Evolutionary conservation across 768 basidiomycete species (phyloP), one percentile per base, ranked within the genome.

Genomic region (Plicaturopsis crispa): DNA sequence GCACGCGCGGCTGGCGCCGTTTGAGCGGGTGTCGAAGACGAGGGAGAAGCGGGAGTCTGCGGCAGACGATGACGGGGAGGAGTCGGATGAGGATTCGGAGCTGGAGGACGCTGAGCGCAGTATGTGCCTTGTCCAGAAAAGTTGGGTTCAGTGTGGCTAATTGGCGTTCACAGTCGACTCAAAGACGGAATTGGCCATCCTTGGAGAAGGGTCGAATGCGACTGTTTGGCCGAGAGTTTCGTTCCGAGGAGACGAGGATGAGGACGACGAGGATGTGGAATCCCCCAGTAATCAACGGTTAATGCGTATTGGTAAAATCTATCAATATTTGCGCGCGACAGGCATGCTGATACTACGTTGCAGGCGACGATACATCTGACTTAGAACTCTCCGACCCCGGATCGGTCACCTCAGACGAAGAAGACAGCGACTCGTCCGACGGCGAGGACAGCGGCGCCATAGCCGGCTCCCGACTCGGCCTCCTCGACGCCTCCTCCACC

Each of bases 161-260:
- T n/a, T n/a, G n/a, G n/a, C n/a, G n/a, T n/a, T 28, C 14, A 28
- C 8, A 28, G 26, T 8, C 14, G 10, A 28, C 10, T 8, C 8
- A 8, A 28, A 28, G 26, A 8, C 26, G 14, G 26, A 8, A 8
- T 28, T 28, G 36, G 57, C 61, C 17, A 54, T 66, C 26, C 62
- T 92, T 20, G 91, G 91, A n/a, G 52, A 65, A 8, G 75, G 72
- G 36, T 77, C 80, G 2, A 82, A 87, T 49, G 92, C 87, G 0
- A 71, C 84, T 37, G 68, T 91, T 35, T 96, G 88, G 90, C 87
- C 89, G 1, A 55, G 54, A n/a, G 63, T 63, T n/a, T 63, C 61
- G 35, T 65, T 72, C 4, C 71, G 76, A 8, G 72, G 80, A 33
- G 76, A 78, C 26, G 80, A 78, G 10, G 81, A 78, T 14, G 67